phyloP scores from a whole-genome alignment of 305 asterid species.

The Ajuga reptans region DNA sequence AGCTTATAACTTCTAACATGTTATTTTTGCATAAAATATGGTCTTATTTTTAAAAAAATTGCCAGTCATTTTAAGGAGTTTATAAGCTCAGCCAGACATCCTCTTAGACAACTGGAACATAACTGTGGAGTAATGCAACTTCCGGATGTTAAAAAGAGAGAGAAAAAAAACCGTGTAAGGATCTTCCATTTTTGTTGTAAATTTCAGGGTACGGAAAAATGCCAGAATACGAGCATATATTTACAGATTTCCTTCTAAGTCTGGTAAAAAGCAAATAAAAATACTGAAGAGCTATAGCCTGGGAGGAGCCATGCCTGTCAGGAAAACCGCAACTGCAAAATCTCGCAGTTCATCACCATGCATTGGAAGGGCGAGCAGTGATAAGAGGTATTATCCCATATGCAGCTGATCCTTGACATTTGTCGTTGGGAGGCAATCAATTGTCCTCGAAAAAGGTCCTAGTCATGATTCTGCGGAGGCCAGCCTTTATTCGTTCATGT shows the following conservation, averaged over 20 bases:
- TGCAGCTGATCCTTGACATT: neutral
- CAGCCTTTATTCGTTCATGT: neutral
- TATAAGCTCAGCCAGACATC: too few species aligned
- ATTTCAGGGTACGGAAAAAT: constrained; percentile 84
- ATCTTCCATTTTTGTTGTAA: neutral
- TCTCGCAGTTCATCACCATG: neutral
- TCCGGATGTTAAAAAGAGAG: too few species aligned
- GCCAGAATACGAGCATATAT: constrained; percentile 91
- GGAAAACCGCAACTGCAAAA: neutral
- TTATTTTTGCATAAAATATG: too few species aligned
- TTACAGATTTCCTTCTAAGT: constrained; percentile 86
- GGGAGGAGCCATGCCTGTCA: neutral
- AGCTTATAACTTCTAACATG: too few species aligned
- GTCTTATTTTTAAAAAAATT: too few species aligned
- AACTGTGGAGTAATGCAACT: too few species aligned
- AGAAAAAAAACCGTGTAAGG: too few species aligned
- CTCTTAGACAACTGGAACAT: too few species aligned
- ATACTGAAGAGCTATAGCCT: constrained; percentile 33
- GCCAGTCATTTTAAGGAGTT: too few species aligned
- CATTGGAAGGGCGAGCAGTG: constrained; percentile 13
- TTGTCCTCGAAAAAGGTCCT: constrained; percentile 1
- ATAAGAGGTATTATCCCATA: neutral
- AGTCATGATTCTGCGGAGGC: neutral
- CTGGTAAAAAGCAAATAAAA: constrained; percentile 51
- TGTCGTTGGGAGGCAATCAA: neutral